These are phyloP conservation scores for Saccharomycopsis babjevae DNA, from an alignment of 805 yeast species.

Conservation along the genomic window DNA sequence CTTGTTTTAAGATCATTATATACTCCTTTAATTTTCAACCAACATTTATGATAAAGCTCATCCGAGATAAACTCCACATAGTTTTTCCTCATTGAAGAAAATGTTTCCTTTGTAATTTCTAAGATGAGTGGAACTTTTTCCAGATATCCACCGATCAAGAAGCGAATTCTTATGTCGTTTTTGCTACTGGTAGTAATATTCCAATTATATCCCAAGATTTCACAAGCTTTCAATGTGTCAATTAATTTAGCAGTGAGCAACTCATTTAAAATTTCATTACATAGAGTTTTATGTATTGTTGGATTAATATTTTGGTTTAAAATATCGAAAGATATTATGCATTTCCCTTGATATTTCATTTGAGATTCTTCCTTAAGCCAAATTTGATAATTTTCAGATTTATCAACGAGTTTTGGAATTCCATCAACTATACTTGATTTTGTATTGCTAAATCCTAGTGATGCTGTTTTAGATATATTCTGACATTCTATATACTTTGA, in stretches of 20 bases:
- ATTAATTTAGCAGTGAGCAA: slow-evolving; percentile 34
- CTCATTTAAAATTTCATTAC: slow-evolving; percentile 42
- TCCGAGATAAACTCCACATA: slow-evolving; percentile 24
- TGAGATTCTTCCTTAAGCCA: slow-evolving; percentile 39
- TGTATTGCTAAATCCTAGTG: slow-evolving; percentile 10
- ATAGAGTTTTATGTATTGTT: slow-evolving; percentile 31
- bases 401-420: slow-evolving; percentile 30
- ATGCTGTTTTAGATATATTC: background rate
- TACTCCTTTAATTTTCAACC: slow-evolving; percentile 37
- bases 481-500: background rate
- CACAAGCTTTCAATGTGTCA: slow-evolving; percentile 40
- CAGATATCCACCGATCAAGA: slow-evolving; percentile 46
- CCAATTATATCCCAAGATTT: slow-evolving; percentile 47
- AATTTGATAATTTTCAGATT: slow-evolving; percentile 32
- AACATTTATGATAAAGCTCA: slow-evolving; percentile 35
- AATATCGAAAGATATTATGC: slow-evolving; percentile 38
- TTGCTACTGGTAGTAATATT: slow-evolving; percentile 43
- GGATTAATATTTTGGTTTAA: slow-evolving; percentile 20
- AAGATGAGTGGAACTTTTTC: slow-evolving; percentile 25
- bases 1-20: slow-evolving; percentile 29
- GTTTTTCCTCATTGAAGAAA: slow-evolving; percentile 23
- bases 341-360: slow-evolving; percentile 22
- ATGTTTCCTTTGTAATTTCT: slow-evolving; percentile 20
- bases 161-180: slow-evolving; percentile 42
- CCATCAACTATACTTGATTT: slow-evolving; percentile 7